A percentile compares a stretch with the other conserved stretches of the same genome.
Evolutionary conservation across 768 basidiomycete genomes (phyloP).

Genomic region (Kondoa malvinella): DNA sequence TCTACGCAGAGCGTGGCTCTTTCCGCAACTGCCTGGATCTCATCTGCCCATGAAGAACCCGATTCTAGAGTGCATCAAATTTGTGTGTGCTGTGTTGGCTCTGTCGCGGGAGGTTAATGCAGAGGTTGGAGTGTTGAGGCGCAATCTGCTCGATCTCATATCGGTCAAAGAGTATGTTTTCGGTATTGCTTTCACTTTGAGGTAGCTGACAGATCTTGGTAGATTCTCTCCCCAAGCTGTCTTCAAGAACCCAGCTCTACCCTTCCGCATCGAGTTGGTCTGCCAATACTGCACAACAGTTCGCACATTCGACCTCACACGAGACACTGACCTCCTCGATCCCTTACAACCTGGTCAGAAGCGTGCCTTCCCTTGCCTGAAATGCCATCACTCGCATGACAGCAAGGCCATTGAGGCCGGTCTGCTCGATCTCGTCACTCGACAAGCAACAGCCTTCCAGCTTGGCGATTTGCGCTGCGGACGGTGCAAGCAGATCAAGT

Average conservation of each 20-base stretch:
- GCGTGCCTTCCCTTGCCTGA: constrained; percentile 47
- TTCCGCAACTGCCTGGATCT: constrained; percentile 75
- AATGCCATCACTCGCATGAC: constrained; percentile 75
- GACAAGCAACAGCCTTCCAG: constrained; percentile 54
- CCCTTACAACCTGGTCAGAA: constrained; percentile 33
- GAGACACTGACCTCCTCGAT: constrained; percentile 60
- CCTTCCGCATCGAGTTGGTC: constrained; percentile 8
- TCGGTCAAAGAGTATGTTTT: constrained; percentile 57
- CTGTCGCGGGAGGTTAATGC: constrained; percentile 64
- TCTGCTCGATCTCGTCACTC: constrained; percentile 56
- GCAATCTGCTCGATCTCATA: constrained; percentile 73
- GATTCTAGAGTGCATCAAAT: constrained; percentile 74
- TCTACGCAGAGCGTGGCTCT: constrained; percentile 39
- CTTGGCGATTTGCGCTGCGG: constrained; percentile 78
- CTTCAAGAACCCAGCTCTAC: constrained; percentile 10
- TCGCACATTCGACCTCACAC: constrained; percentile 86
- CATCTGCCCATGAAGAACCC: constrained; percentile 63
- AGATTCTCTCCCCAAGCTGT: constrained; percentile 64
- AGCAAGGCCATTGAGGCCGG: constrained; percentile 69
- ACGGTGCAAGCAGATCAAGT: constrained; percentile 78
- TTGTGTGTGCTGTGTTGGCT: constrained; percentile 58
- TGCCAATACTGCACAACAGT: constrained; percentile 43
- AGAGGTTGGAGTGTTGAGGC: constrained; percentile 73
- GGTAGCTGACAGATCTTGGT: constrained; percentile 61
- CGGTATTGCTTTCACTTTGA: constrained; percentile 76